A percentile compares a stretch with the other conserved stretches of the same genome.
phyloP scores from a whole-genome alignment of 73 alveolate genomes.

The Paramecium caudatum region DNA sequence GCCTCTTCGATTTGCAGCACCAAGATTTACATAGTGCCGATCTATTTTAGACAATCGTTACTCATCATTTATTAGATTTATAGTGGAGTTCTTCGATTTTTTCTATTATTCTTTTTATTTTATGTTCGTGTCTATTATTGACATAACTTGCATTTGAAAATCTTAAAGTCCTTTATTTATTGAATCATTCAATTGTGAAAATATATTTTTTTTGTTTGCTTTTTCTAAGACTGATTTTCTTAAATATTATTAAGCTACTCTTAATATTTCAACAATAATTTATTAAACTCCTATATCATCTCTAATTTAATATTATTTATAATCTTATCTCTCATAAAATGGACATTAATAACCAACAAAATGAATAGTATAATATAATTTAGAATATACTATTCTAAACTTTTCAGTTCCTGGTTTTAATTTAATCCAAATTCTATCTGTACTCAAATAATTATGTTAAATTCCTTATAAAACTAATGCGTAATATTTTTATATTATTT shows the following conservation, averaged over 20 bases:
- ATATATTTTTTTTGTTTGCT: too few species aligned
- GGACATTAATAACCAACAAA: background rate
- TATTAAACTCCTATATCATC: background rate
- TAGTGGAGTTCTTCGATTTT: too few species aligned
- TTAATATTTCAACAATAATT: background rate
- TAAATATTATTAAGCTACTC: background rate
- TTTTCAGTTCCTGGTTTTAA: background rate
- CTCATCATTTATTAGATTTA: too few species aligned
- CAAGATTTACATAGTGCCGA: too few species aligned
- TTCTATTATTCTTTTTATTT: too few species aligned
- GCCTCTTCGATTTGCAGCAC: too few species aligned
- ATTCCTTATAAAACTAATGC: background rate
- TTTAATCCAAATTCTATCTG: background rate
- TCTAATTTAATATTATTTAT: background rate
- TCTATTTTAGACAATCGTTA: too few species aligned
- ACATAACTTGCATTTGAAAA: too few species aligned
- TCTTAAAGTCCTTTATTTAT: too few species aligned
- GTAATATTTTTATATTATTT: background rate
- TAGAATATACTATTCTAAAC: background rate
- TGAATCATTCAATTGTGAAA: too few species aligned
- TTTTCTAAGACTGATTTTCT: background rate
- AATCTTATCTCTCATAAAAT: background rate
- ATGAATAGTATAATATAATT: background rate
- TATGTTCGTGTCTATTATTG: too few species aligned
- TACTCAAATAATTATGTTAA: background rate